Evolutionary conservation across 78 protist genomes (phyloP), one percentile per base, ranked within the genome.

Genomic region (Speleostelium caveatum): DNA sequence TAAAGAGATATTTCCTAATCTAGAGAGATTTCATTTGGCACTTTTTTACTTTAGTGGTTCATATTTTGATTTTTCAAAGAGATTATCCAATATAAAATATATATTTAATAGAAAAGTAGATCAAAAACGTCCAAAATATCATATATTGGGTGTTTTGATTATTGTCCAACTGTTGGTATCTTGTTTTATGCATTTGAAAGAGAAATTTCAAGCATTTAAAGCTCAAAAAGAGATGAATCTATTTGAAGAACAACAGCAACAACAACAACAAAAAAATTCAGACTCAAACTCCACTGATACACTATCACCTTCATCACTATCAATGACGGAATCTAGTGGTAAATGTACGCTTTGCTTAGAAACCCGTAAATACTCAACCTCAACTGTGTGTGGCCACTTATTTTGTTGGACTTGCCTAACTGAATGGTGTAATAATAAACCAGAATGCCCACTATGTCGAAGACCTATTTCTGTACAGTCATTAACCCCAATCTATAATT

Each of bases 321-420:
- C 53, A 45, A 45, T 10, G 10, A 45, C 53, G 10, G 6, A 6
- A 45, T 45, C 53, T 14, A 35, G 22, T 60, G 85, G 71, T 14
- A 78, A 62, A 66, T 78, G 87, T 53, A 78, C 87, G n/a, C 32
- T 78, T 22, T 78, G 87, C 51, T 58, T 78, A 33, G 87, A 78
- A 53, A 32, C 17, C 26, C 62, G 87, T 53, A 78, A 42, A 33
- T 24, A 78, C 53, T 51, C 87, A 78, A 78, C 87, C 16, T 67
- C 87, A 10, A 78, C 87, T 2, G 30, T 65, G 24, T 78, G 87
- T 78, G 87, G 87, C 32, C 87, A 78, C 53, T 62, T 78, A 51
- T 78, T 78, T 66, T 78, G 87, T 78, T 78, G 87, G 87, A 42
- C 62, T 65, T 78, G 87, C 51, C 14, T 78, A 35, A 30, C 87